phyloP scores from a whole-genome alignment of 305 asterid genomes.

The Solanum hybrid region DNA sequence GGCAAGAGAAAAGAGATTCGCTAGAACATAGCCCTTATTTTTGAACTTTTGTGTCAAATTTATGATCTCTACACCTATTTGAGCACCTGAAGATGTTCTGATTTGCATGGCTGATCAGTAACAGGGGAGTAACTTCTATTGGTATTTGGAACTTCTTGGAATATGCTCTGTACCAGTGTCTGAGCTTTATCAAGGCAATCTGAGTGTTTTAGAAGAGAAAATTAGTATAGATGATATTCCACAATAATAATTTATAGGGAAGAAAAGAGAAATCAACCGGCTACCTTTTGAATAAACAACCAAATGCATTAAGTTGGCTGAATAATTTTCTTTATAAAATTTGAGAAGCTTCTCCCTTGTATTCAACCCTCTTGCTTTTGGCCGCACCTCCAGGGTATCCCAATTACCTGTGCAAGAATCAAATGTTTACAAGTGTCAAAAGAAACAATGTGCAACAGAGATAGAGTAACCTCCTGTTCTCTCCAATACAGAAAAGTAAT shows the following conservation, averaged over 20 bases:
- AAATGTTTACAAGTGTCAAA: not conserved
- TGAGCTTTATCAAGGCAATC: slow-evolving; percentile 75
- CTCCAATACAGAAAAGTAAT: not conserved
- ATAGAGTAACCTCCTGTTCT: not conserved
- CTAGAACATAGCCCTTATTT: not conserved
- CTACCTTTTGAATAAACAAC: slow-evolving; percentile 86
- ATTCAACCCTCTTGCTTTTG: slow-evolving; percentile 77
- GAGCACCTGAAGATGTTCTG: slow-evolving; percentile 76
- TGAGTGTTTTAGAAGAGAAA: slow-evolving; percentile 27
- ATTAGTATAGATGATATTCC: slow-evolving; percentile 7
- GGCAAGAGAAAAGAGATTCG: not conserved
- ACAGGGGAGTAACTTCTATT: slow-evolving; percentile 40
- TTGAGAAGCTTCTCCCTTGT: slow-evolving; percentile 77
- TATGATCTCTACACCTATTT: not conserved
- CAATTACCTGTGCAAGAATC: slow-evolving; percentile 56
- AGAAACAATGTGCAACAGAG: not conserved
- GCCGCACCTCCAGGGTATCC: slow-evolving; percentile 84
- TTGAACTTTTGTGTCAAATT: not conserved
- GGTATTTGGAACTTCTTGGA: slow-evolving; percentile 64
- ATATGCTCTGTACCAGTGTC: slow-evolving; percentile 63
- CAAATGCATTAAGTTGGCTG: slow-evolving; percentile 93
- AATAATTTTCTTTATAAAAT: slow-evolving; percentile 73
- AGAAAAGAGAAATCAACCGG: slow-evolving; percentile 4
- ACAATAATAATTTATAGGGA: not conserved
- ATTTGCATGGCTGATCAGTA: slow-evolving; percentile 75